Conservation (phyloP, 73 alveolate species). For the Stentor coeruleus region DNA sequence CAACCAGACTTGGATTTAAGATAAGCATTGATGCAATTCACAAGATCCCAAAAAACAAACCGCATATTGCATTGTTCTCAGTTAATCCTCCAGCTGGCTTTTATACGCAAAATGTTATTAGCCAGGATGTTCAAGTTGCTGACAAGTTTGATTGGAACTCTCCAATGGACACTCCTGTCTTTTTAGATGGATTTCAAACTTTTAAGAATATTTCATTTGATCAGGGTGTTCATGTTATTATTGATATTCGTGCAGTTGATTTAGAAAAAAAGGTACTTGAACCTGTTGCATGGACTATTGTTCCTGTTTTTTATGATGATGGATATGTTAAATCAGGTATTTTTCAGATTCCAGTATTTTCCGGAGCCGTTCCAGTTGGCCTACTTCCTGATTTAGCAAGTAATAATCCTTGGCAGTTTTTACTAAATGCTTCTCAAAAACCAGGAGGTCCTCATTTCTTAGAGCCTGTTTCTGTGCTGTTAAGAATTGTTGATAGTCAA, state of each 20-base stretch:
- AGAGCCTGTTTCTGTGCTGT: conserved; percentile 61
- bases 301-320: conserved; percentile 64
- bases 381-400: conserved; percentile 43
- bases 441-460: conserved; percentile 54
- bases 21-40: conserved; percentile 73
- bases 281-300: conserved; percentile 72
- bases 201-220: conserved; percentile 37
- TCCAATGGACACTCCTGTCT: conserved; percentile 38
- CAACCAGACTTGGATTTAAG: conserved; percentile 66
- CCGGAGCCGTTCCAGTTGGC: conserved; percentile 56
- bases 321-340: conserved; percentile 70
- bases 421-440: conserved; percentile 32
- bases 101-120: conserved; percentile 22
- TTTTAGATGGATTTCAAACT: conserved; percentile 42
- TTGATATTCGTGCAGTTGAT: conserved; percentile 35
- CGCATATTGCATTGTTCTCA: conserved; percentile 43
- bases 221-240: conserved; percentile 29
- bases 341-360: conserved; percentile 61
- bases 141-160: conserved; percentile 44
- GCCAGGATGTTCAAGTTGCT: conserved; percentile 40
- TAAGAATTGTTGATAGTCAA: conserved; percentile 68
- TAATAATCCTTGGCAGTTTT: conserved; percentile 51
- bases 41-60: conserved; percentile 53
- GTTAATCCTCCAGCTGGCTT: conserved; percentile 59
- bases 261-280: conserved; percentile 53